Evolutionary conservation across 441 rosid genomes (phyloP).

Genomic region (Cnidoscolus chayamansa): DNA sequence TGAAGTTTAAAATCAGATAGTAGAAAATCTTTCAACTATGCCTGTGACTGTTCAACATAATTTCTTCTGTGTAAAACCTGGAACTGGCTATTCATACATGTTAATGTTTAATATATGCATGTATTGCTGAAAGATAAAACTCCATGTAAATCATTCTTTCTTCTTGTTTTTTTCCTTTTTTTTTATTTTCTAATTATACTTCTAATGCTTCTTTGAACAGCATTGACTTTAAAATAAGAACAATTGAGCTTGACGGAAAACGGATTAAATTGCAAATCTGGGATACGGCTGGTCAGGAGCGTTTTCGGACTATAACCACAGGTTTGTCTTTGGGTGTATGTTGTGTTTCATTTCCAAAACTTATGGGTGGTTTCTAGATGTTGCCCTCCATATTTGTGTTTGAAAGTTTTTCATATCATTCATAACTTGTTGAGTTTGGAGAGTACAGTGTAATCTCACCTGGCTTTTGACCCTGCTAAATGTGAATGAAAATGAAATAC

Average conservation of each 20-base stretch:
- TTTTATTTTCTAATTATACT: neutral
- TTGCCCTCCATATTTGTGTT: neutral
- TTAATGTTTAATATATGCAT: neutral
- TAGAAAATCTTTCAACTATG: neutral
- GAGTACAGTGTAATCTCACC: constrained; percentile 9
- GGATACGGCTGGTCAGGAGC: constrained; percentile 94
- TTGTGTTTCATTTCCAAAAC: constrained; percentile 1
- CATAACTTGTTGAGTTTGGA: neutral
- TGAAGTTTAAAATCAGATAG: neutral
- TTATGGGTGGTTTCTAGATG: neutral
- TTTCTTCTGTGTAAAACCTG: neutral
- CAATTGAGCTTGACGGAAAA: constrained; percentile 83
- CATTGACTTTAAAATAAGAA: constrained; percentile 80
- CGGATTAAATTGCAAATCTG: constrained; percentile 81
- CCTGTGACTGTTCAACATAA: neutral
- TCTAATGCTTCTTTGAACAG: constrained; percentile 28
- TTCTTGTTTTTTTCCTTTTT: neutral
- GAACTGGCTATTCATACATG: constrained; percentile 2
- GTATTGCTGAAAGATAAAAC: neutral
- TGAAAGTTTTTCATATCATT: neutral
- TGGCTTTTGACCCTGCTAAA: neutral
- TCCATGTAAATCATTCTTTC: neutral
- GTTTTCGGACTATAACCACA: constrained; percentile 87
- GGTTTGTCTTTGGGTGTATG: constrained; percentile 41
- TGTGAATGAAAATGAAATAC: neutral